Conservation (phyloP, 164 flowering plant species). For the Sextonia rubra region DNA sequence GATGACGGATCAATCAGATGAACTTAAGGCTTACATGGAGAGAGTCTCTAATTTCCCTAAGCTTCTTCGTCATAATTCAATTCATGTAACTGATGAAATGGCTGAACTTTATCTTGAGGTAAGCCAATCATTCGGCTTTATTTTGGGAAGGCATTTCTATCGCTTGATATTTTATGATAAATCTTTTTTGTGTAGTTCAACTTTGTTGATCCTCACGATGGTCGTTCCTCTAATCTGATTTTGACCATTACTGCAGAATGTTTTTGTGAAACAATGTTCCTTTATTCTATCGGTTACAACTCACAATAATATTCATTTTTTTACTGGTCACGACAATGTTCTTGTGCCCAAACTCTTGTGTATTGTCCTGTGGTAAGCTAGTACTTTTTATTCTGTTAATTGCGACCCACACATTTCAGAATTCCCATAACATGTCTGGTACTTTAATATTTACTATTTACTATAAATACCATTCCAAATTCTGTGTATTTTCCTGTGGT, state of each 20-base stretch:
- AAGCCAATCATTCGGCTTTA: conserved; percentile 10
- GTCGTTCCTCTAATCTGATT: not conserved
- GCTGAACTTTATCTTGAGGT: conserved; percentile 90
- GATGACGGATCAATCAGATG: conserved; percentile 32
- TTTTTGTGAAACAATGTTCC: not conserved
- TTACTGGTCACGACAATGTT: too few species aligned
- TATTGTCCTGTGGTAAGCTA: too few species aligned
- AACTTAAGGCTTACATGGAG: conserved; percentile 46
- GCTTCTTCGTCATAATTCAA: conserved; percentile 47
- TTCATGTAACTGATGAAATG: conserved; percentile 74
- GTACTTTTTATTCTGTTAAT: not conserved
- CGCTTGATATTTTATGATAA: not conserved
- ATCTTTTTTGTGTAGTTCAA: not conserved
- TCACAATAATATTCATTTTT: too few species aligned
- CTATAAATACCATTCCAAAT: not conserved
- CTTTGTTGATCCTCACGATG: not conserved
- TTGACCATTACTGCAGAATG: not conserved
- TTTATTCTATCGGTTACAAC: too few species aligned
- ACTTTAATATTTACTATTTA: too few species aligned
- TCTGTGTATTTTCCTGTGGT: not conserved
- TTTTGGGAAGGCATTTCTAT: not conserved
- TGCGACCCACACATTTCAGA: not conserved
- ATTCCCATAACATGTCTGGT: not conserved
- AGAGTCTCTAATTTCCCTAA: conserved; percentile 65
- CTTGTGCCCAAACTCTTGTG: too few species aligned